A percentile compares a stretch with the other conserved stretches of the same genome.
Evolutionary conservation across 371 early-diverging fungal genomes (phyloP).

Genomic region (Mortierella sp.): DNA sequence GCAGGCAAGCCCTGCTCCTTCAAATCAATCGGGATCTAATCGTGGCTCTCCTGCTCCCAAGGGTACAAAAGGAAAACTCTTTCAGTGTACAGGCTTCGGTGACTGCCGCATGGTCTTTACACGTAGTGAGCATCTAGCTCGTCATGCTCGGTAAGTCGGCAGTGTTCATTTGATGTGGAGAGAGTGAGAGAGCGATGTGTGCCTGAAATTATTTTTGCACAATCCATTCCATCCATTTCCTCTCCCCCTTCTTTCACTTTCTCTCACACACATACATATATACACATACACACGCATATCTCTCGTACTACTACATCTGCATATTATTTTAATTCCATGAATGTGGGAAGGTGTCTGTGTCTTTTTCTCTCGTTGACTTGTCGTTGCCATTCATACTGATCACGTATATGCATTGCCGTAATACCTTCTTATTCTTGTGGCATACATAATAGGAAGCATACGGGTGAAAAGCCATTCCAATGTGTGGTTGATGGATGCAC

Average conservation of each 20-base stretch:
- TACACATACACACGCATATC: too few species aligned
- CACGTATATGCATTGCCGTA: not conserved
- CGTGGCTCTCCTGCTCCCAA: constrained; percentile 30
- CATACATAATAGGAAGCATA: constrained; percentile 61
- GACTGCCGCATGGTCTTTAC: constrained; percentile 69
- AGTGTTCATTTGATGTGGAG: too few species aligned
- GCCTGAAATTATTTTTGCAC: too few species aligned
- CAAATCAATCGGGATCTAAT: constrained; percentile 35
- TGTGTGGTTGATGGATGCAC: constrained; percentile 71
- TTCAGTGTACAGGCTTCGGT: constrained; percentile 66
- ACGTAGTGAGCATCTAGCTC: constrained; percentile 65
- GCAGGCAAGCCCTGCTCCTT: constrained; percentile 39
- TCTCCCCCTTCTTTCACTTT: too few species aligned
- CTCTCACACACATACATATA: too few species aligned
- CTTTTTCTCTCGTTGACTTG: constrained; percentile 7
- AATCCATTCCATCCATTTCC: too few species aligned
- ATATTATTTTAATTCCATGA: not conserved
- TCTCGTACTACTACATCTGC: constrained; percentile 12
- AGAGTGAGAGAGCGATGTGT: too few species aligned
- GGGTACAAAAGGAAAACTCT: constrained; percentile 54
- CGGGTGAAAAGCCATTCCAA: constrained; percentile 73
- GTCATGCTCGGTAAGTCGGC: constrained; percentile 59
- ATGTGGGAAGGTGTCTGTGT: not conserved
- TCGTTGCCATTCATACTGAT: constrained; percentile 16
- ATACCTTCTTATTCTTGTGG: not conserved